Base-by-base conservation (phyloP, 371 early-diverging fungal species). In the Enterocytospora artemiae region DNA sequence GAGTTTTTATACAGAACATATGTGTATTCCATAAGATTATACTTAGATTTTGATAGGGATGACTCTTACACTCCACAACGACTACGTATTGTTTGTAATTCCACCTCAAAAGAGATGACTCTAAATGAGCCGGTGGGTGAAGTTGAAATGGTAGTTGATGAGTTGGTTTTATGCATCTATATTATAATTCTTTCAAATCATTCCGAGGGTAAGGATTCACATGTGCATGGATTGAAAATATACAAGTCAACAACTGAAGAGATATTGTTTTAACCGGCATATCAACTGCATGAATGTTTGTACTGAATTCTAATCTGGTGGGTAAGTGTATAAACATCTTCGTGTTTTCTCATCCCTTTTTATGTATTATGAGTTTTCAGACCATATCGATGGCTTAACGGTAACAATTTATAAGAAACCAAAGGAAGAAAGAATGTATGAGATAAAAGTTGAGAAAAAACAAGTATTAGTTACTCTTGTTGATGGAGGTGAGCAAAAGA, bases 11-110 rank as follows among this genome's bases (percentile, higher is more conserved):
- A 63, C 34, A 43, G 54, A 14, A 70, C 37, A 39, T 44, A 67
- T 64, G 48, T 69, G 12, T 56, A 83, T 73, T 80, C 84, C 71
- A 72, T 89, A 7, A 83, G 86, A 0, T 63, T 93, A 1, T 88
- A 84, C 68, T 74, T 87, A 37, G 87, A 88, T 65, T 83, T 72
- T 58, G 81, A 81, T 50, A 84, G 85, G 67, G 93, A 93, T 69
- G 91, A 91, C 63, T 86, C 86, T 61, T 93, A 93, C 75, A 89
- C 90, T 1, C 91, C 93, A 1, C 81, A 82, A 65, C 77, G 79
- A 32, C 76, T 90, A 2, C 76, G 80, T 20, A 74, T 91, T 18
- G 74, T 84, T 27, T 85, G 84, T 1, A 91, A 92, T 0, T 84
- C 83, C 27, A 82, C 80, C n/a, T 69, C 76, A 16, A 81, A 85